A percentile compares a stretch with the other conserved stretches of the same genome.
These are phyloP conservation scores for Megacollybia platyphylla DNA, from an alignment of 1,284 basidiomycete species.

Conservation along the genomic window DNA sequence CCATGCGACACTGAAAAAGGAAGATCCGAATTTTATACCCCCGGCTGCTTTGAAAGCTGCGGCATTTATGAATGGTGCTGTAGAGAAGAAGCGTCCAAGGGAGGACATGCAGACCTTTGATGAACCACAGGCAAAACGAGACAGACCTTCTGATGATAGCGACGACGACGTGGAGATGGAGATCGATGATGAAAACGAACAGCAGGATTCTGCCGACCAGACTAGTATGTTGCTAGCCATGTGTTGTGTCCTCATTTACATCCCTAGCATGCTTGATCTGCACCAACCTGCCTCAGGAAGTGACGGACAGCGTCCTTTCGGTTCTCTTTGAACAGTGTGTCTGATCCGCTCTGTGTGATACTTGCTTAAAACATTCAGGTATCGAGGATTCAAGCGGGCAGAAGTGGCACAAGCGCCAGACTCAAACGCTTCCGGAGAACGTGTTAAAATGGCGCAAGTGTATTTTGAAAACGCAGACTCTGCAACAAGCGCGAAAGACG, in stretches of 20 bases:
- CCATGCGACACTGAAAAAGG: slow-evolving; percentile 61
- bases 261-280: slow-evolving; percentile 56
- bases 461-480: slow-evolving; percentile 61
- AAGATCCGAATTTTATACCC: slow-evolving; percentile 65
- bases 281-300: slow-evolving; percentile 71
- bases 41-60: slow-evolving; percentile 51
- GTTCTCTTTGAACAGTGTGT: slow-evolving; percentile 84
- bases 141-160: slow-evolving; percentile 51
- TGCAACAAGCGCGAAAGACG: slow-evolving; percentile 66
- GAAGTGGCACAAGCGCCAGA: slow-evolving; percentile 56
- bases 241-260: no score
- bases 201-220: slow-evolving; percentile 16
- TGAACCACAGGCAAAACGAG: slow-evolving; percentile 51
- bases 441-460: slow-evolving; percentile 66
- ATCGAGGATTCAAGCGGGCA: slow-evolving; percentile 64
- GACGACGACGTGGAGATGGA: slow-evolving; percentile 66
- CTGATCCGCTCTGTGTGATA: background rate
- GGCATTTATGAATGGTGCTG: slow-evolving; percentile 23
- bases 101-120: slow-evolving; percentile 48
- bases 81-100: slow-evolving; percentile 48
- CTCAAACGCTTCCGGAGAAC: slow-evolving; percentile 44
- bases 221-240: slow-evolving; percentile 24
- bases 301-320: slow-evolving; percentile 66
- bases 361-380: slow-evolving; percentile 25
- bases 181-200: slow-evolving; percentile 70